Conservation (phyloP, 345 rosid species). For the Salix arbutifolia region DNA sequence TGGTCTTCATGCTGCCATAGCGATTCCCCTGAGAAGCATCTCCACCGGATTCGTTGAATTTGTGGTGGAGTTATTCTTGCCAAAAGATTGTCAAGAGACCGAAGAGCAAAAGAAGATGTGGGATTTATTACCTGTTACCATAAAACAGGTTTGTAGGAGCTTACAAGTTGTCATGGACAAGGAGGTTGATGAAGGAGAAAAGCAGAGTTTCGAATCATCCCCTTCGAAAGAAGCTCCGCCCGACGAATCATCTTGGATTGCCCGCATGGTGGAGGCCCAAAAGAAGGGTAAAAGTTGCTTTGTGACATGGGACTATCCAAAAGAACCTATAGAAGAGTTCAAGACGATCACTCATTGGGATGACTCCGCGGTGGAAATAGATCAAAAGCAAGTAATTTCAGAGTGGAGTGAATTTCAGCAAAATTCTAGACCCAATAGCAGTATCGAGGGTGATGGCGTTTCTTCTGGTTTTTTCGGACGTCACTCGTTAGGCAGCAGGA, state of each 20-base stretch:
- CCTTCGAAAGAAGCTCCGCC: constrained; percentile 32
- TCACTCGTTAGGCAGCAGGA: constrained; percentile 37
- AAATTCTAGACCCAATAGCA: constrained; percentile 28
- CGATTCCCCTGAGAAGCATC: constrained; percentile 54
- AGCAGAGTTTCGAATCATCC: constrained; percentile 24
- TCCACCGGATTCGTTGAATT: constrained; percentile 45
- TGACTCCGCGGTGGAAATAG: constrained; percentile 27
- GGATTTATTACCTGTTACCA: constrained; percentile 34
- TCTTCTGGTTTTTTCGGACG: constrained; percentile 28
- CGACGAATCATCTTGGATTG: constrained; percentile 52
- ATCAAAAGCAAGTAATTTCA: constrained; percentile 29
- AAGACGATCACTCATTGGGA: constrained; percentile 45
- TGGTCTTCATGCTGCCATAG: constrained; percentile 56
- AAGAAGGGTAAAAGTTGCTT: constrained; percentile 52
- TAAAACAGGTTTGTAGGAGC: constrained; percentile 48
- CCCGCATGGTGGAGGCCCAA: constrained; percentile 49
- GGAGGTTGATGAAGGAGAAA: constrained; percentile 39
- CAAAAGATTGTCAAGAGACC: constrained; percentile 42
- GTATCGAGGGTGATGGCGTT: constrained; percentile 24
- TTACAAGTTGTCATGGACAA: constrained; percentile 41
- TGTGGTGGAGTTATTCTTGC: constrained; percentile 73
- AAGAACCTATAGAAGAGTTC: constrained; percentile 58
- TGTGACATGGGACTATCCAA: constrained; percentile 53
- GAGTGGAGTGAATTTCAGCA: constrained; percentile 35
- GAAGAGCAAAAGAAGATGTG: constrained; percentile 44